phyloP scores from a whole-genome alignment of 2,329 filamentous ascomycete genomes.

The Cordyceps tenuipes region DNA sequence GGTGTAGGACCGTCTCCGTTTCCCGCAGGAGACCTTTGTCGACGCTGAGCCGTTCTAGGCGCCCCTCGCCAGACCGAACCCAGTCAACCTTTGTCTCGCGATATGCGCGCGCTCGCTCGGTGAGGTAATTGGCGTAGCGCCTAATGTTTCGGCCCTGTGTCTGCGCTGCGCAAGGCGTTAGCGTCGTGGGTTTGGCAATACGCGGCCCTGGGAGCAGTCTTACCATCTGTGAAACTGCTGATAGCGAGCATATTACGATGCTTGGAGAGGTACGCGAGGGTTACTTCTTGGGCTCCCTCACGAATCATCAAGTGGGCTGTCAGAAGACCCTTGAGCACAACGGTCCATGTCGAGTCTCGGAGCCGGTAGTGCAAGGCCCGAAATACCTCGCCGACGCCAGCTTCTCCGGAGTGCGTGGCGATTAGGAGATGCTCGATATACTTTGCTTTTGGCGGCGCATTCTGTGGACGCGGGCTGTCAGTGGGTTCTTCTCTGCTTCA shows the following conservation, averaged over 20 bases:
- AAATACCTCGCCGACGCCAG: conserved; percentile 92
- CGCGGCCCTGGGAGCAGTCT: conserved; percentile 24
- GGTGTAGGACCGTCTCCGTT: conserved; percentile 81
- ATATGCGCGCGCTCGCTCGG: conserved; percentile 73
- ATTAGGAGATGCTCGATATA: conserved; percentile 98
- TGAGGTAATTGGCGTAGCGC: conserved; percentile 80
- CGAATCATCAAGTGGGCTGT: conserved; percentile 96
- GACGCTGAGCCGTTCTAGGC: conserved; percentile 76
- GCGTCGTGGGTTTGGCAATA: neutral
- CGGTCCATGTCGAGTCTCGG: conserved; percentile 97
- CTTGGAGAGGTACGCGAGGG: conserved; percentile 73
- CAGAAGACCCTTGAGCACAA: conserved; percentile 95
- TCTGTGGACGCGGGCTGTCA: conserved; percentile 37
- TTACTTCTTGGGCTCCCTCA: conserved; percentile 84
- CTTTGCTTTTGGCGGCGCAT: conserved; percentile 95
- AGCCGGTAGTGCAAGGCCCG: conserved; percentile 80
- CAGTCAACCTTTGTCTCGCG: conserved; percentile 82
- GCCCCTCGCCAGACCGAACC: conserved; percentile 72
- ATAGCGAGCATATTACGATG: conserved; percentile 79
- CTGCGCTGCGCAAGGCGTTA: conserved; percentile 53
- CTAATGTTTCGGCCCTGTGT: conserved; percentile 92
- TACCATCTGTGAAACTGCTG: conserved; percentile 87
- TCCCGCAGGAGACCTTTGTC: conserved; percentile 90
- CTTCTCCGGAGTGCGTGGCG: conserved; percentile 89
- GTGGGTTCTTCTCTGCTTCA: neutral